Percentiles rank a stretch among this genome's conserved stretches.
Conservation (phyloP, 1,284 basidiomycete species). For the Xerocomus nothofagi region DNA sequence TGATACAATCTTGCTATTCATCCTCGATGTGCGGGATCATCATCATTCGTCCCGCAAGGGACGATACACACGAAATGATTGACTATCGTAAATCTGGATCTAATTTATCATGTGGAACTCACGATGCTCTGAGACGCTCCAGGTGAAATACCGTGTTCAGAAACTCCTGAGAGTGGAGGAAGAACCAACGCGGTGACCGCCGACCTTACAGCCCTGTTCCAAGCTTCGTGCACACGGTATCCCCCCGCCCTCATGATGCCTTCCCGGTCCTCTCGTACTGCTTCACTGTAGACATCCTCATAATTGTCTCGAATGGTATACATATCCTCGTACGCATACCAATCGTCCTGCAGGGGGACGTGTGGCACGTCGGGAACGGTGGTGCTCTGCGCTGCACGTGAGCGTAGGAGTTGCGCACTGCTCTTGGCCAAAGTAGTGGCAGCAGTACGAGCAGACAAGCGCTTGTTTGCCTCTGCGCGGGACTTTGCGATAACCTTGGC, state of each 20-base stretch:
- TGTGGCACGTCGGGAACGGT: slow-evolving; percentile 76
- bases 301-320: slow-evolving; percentile 58
- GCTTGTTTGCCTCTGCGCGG: slow-evolving; percentile 60
- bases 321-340: slow-evolving; percentile 72
- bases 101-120: slow-evolving; percentile 7
- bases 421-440: slow-evolving; percentile 47
- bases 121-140: slow-evolving; percentile 3
- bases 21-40: not conserved
- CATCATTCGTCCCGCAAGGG: not conserved
- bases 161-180: slow-evolving; percentile 38
- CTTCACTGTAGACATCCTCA: slow-evolving; percentile 71
- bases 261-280: slow-evolving; percentile 72
- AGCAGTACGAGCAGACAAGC: slow-evolving; percentile 53
- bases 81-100: not conserved
- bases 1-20: slow-evolving; percentile 11
- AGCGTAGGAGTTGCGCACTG: slow-evolving; percentile 53
- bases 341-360: slow-evolving; percentile 71
- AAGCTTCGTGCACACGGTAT: slow-evolving; percentile 79
- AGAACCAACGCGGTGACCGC: slow-evolving; percentile 78
- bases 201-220: slow-evolving; percentile 79
- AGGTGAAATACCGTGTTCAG: slow-evolving; percentile 4
- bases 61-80: not conserved
- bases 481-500: slow-evolving; percentile 67
- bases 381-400: slow-evolving; percentile 55
- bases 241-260: slow-evolving; percentile 85